These are phyloP conservation scores for Collybia sordida DNA, from an alignment of 768 basidiomycete species.

Conservation along the genomic window DNA sequence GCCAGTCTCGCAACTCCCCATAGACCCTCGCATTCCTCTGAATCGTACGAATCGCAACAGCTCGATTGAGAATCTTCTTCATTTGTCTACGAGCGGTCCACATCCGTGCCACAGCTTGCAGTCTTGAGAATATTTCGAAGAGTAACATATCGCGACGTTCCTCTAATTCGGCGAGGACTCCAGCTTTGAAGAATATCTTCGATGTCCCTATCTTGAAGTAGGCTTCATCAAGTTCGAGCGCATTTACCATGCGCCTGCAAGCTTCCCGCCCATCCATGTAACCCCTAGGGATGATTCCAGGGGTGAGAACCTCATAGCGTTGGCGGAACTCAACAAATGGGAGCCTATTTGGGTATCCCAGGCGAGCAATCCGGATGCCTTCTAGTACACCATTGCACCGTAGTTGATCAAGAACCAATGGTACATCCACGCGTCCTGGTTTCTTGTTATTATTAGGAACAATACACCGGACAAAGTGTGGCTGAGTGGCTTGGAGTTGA, in stretches of 20 bases:
- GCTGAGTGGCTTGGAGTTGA: constrained; percentile 91
- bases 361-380: constrained; percentile 95
- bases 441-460: constrained; percentile 93
- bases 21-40: constrained; percentile 94
- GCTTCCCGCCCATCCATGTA: constrained; percentile 99
- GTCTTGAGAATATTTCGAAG: constrained; percentile 82
- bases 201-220: constrained; percentile 92
- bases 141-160: constrained; percentile 87
- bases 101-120: constrained; percentile 87
- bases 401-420: constrained; percentile 93
- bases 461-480: constrained; percentile 98
- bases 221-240: constrained; percentile 82
- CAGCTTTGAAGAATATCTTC: constrained; percentile 99
- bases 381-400: constrained; percentile 99
- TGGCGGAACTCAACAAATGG: constrained; percentile 98
- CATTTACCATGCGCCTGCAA: constrained; percentile 85
- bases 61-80: constrained; percentile 92
- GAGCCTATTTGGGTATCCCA: constrained; percentile 95
- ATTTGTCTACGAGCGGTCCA: constrained; percentile 88
- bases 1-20: constrained; percentile 89
- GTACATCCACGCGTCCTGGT: constrained; percentile 88
- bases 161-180: constrained; percentile 93
- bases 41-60: constrained; percentile 86
- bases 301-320: constrained; percentile 93
- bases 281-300: constrained; percentile 88